phyloP scores from a whole-genome alignment of 2,329 filamentous ascomycete genomes.

The Ploettnerulaceae sp. region DNA sequence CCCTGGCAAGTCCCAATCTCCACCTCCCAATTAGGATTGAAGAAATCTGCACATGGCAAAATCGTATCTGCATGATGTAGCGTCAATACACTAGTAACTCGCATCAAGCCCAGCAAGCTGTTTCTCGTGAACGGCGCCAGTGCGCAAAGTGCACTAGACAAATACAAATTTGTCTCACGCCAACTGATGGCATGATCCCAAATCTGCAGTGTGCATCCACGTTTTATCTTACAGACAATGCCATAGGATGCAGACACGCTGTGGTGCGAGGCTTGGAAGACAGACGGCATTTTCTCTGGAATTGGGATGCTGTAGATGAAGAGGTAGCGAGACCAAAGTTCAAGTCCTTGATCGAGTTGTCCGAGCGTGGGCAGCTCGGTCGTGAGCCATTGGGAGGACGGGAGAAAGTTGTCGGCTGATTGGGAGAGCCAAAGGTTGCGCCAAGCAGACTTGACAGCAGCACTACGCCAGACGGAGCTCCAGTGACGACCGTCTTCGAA shows the following conservation, averaged over 20 bases:
- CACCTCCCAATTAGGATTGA: conserved; percentile 59
- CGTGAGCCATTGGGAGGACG: conserved; percentile 42
- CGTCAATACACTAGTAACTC: conserved; percentile 14
- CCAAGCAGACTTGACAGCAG: conserved; percentile 43
- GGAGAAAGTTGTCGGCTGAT: conserved; percentile 38
- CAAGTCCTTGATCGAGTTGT: conserved; percentile 13
- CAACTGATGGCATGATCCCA: conserved; percentile 61
- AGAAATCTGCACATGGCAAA: conserved; percentile 52
- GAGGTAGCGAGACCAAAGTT: conserved; percentile 35
- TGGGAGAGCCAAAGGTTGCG: conserved; percentile 41
- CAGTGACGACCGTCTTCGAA: conserved; percentile 41
- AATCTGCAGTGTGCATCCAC: conserved; percentile 54
- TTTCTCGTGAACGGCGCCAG: conserved; percentile 28
- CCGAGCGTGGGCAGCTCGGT: conserved; percentile 32
- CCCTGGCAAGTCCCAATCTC: conserved; percentile 57
- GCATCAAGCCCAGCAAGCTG: conserved; percentile 25
- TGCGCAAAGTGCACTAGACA: conserved; percentile 28
- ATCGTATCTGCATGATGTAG: conserved; percentile 52
- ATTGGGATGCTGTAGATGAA: conserved; percentile 45
- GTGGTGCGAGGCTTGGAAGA: conserved; percentile 60
- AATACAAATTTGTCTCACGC: conserved; percentile 40
- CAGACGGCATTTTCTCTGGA: conserved; percentile 41
- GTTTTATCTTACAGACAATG: conserved; percentile 56
- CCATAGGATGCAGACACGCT: conserved; percentile 56
- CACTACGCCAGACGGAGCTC: conserved; percentile 43